A percentile compares a stretch with the other conserved stretches of the same genome.
Conservation (phyloP, 371 early-diverging fungal genomes). For the Actinomortierella ambigua region DNA sequence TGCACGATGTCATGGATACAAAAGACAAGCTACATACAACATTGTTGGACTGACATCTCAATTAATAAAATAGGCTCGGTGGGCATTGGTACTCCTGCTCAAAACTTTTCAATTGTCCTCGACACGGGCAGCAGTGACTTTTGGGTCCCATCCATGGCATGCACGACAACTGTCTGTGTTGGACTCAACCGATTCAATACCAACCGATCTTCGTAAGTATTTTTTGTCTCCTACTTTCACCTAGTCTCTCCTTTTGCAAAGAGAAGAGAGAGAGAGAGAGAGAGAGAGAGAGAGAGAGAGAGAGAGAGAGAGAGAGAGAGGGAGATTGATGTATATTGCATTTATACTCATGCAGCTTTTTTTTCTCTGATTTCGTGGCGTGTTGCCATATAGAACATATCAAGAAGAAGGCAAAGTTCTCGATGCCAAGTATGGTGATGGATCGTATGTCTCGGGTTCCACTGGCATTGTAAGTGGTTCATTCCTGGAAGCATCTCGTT, state of each 20-base stretch:
- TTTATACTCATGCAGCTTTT: too few relatives aligned
- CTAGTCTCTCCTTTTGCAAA: neutral
- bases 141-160: constrained; percentile 89
- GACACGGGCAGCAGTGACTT: constrained; percentile 95
- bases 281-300: neutral
- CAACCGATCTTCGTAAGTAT: constrained; percentile 22
- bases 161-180: constrained; percentile 13
- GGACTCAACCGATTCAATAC: constrained; percentile 20
- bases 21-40: too few relatives aligned
- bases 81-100: constrained; percentile 82
- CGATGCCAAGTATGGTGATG: constrained; percentile 39
- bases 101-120: constrained; percentile 89
- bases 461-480: constrained; percentile 26
- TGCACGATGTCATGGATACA: too few relatives aligned
- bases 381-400: constrained; percentile 11
- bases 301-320: too few relatives aligned
- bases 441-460: constrained; percentile 27
- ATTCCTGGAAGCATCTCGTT: neutral
- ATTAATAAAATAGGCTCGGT: constrained; percentile 78
- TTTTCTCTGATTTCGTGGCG: too few relatives aligned
- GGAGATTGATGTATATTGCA: too few relatives aligned
- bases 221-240: too few relatives aligned
- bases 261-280: neutral
- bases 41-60: too few relatives aligned
- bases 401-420: constrained; percentile 21